phyloP scores from a whole-genome alignment of 2,329 filamentous ascomycete genomes.

The Diplodia sapinea region DNA sequence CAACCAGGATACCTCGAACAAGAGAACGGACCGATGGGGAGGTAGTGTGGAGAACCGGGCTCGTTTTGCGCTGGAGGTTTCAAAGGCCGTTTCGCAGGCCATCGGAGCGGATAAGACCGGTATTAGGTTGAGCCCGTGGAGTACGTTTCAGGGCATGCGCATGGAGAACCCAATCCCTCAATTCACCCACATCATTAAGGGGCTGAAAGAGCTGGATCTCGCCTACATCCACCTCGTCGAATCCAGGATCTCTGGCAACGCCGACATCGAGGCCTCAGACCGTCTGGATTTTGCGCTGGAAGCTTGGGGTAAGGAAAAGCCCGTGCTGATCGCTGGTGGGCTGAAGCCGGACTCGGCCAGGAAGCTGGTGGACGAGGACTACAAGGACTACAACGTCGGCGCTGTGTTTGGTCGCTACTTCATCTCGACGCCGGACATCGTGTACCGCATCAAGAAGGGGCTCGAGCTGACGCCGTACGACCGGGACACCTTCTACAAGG shows the following conservation, averaged over 20 bases:
- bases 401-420: conserved; percentile 58
- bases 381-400: conserved; percentile 51
- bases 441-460: conserved; percentile 52
- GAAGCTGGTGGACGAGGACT: conserved; percentile 48
- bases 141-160: conserved; percentile 66
- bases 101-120: conserved; percentile 61
- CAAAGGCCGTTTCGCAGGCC: conserved; percentile 57
- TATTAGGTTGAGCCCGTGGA: conserved; percentile 66
- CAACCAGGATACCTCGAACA: conserved; percentile 63
- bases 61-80: conserved; percentile 60
- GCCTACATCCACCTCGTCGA: conserved; percentile 69
- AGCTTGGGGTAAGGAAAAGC: conserved; percentile 37
- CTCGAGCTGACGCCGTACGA: conserved; percentile 54
- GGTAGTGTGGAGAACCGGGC: conserved; percentile 59
- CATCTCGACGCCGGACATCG: conserved; percentile 57
- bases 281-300: conserved; percentile 39
- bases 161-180: conserved; percentile 69
- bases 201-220: conserved; percentile 59
- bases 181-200: conserved; percentile 63
- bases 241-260: conserved; percentile 55
- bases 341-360: conserved; percentile 49
- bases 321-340: conserved; percentile 51
- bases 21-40: conserved; percentile 57
- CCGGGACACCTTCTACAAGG: conserved; percentile 53
- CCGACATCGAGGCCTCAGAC: conserved; percentile 38